phyloP scores from a whole-genome alignment of 2,329 filamentous ascomycete species.

The Tothia fuscella region DNA sequence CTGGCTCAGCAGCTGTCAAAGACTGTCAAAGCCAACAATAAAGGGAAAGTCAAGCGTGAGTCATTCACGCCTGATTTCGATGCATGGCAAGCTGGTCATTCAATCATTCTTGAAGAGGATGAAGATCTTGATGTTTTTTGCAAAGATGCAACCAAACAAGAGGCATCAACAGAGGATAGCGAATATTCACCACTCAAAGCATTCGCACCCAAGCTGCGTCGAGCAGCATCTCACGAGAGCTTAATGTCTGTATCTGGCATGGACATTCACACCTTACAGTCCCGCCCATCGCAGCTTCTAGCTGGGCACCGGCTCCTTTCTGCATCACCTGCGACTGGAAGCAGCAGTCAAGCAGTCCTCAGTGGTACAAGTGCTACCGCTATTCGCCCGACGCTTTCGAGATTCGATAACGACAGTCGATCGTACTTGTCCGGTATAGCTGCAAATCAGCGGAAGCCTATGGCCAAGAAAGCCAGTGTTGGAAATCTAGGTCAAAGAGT shows the following conservation, averaged over 20 bases:
- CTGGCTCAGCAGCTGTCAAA: neutral
- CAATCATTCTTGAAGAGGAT: slow-evolving; percentile 25
- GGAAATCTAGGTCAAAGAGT: slow-evolving; percentile 39
- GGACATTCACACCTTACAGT: slow-evolving; percentile 75
- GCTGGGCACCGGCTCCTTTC: slow-evolving; percentile 37
- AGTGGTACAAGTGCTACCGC: slow-evolving; percentile 3
- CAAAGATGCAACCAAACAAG: slow-evolving; percentile 15
- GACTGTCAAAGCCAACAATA: neutral
- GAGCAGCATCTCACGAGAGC: slow-evolving; percentile 70
- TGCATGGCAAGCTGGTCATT: slow-evolving; percentile 5
- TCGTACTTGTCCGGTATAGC: slow-evolving; percentile 8
- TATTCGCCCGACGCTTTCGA: neutral
- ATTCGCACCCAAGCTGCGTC: slow-evolving; percentile 41
- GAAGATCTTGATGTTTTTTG: too few relatives aligned
- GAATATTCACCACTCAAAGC: neutral
- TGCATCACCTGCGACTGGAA: slow-evolving; percentile 32
- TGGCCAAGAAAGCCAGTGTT: slow-evolving; percentile 14
- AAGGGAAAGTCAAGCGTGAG: slow-evolving; percentile 6
- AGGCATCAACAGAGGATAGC: slow-evolving; percentile 11
- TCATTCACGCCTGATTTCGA: neutral
- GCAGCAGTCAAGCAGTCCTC: slow-evolving; percentile 22
- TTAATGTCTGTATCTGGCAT: slow-evolving; percentile 78
- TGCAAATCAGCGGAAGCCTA: neutral
- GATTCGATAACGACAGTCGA: slow-evolving; percentile 6
- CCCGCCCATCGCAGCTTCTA: slow-evolving; percentile 63